These are phyloP conservation scores for Glebionis coronaria DNA, from an alignment of 129 eudicot genomes.

Conservation along the genomic window DNA sequence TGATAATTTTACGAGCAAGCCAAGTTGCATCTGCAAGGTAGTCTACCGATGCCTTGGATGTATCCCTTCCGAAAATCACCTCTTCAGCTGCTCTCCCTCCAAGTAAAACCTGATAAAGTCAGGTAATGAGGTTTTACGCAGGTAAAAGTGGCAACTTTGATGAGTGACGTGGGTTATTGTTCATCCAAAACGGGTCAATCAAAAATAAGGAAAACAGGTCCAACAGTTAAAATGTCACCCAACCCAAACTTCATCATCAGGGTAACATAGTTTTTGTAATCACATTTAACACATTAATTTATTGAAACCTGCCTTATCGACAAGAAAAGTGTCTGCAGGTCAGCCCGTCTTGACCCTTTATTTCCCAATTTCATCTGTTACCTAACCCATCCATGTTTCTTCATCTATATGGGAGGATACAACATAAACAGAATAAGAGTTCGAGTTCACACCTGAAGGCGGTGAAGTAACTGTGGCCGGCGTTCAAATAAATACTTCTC, in stretches of 20 bases:
- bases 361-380: background rate
- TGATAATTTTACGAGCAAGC: constrained; percentile 96
- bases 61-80: constrained; percentile 81
- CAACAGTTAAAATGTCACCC: background rate
- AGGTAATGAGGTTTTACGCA: background rate
- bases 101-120: constrained; percentile 56
- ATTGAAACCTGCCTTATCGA: background rate
- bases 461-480: constrained; percentile 78
- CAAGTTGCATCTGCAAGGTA: constrained; percentile 97
- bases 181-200: background rate
- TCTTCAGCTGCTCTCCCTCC: constrained; percentile 99
- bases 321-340: background rate
- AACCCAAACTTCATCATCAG: background rate
- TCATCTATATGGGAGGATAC: background rate
- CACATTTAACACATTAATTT: background rate
- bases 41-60: constrained; percentile 72
- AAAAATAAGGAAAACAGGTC: background rate
- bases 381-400: background rate
- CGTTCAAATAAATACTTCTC: constrained; percentile 82
- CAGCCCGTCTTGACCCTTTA: background rate
- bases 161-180: background rate
- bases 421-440: constrained; percentile 2
- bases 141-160: background rate
- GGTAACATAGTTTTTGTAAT: background rate
- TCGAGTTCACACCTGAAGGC: constrained; percentile 70